phyloP scores from a whole-genome alignment of 2,329 filamentous ascomycete genomes.

The Mycosphaerella sp. region DNA sequence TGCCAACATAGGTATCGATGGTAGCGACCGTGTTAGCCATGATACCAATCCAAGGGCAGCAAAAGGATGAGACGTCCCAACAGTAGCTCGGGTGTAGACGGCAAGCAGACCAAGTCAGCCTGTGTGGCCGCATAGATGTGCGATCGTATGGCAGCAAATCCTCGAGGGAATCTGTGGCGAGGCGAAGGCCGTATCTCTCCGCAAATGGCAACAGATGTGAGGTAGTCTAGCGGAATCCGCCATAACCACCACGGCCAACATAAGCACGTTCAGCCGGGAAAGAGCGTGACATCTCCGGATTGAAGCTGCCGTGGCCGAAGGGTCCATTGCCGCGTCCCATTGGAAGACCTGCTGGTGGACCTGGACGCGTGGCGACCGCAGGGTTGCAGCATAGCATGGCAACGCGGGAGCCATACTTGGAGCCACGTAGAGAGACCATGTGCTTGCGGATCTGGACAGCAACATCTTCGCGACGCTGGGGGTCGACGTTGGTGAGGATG shows the following conservation, averaged over 20 bases:
- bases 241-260: constrained; percentile 23
- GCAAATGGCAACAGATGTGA: constrained; percentile 10
- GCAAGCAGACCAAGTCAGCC: constrained; percentile 20
- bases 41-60: constrained; percentile 16
- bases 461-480: constrained; percentile 87
- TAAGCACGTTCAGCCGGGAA: constrained; percentile 16
- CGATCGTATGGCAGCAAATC: constrained; percentile 15
- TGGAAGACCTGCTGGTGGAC: constrained; percentile 62
- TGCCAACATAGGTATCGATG: constrained; percentile 12
- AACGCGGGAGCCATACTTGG: constrained; percentile 96
- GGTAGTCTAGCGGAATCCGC: constrained; percentile 23
- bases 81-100: constrained; percentile 19
- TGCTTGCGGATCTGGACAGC: constrained; percentile 93
- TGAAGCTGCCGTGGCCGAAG: constrained; percentile 21
- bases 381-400: constrained; percentile 99
- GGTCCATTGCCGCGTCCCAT: constrained; percentile 20
- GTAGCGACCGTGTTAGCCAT: constrained; percentile 17
- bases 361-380: constrained; percentile 78
- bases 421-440: constrained; percentile 97
- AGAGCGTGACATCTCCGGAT: constrained; percentile 16
- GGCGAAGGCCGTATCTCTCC: constrained; percentile 15
- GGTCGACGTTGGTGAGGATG: constrained; percentile 80
- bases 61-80: constrained; percentile 13
- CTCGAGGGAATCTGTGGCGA: constrained; percentile 8
- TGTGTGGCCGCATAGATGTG: constrained; percentile 21